phyloP scores from a whole-genome alignment of 202 grass and related monocot species.

The Digitaria exilis region DNA sequence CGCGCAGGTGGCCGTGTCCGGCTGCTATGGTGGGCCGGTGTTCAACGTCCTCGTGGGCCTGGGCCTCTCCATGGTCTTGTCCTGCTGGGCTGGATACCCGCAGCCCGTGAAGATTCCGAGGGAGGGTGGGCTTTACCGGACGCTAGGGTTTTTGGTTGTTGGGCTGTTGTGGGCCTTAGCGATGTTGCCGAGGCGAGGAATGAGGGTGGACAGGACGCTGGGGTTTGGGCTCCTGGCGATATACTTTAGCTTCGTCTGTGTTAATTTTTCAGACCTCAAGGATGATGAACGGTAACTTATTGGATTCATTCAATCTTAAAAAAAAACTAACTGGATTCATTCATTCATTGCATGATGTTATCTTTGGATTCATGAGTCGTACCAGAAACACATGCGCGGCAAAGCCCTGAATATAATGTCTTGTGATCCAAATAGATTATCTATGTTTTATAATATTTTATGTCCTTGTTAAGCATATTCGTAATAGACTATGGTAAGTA shows the following conservation, averaged over 20 bases:
- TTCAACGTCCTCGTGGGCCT: constrained; percentile 72
- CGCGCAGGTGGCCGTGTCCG: constrained; percentile 62
- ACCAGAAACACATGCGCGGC: too few species aligned
- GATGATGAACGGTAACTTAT: neutral
- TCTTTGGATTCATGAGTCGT: too few species aligned
- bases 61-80: constrained; percentile 51
- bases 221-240: constrained; percentile 61
- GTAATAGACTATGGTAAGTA: too few species aligned
- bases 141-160: constrained; percentile 38
- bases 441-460: too few species aligned
- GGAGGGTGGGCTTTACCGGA: constrained; percentile 45
- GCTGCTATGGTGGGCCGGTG: constrained; percentile 74
- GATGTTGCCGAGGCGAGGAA: constrained; percentile 50
- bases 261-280: constrained; percentile 25
- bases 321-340: too few species aligned
- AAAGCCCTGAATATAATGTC: too few species aligned
- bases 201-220: constrained; percentile 61
- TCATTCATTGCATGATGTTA: too few species aligned
- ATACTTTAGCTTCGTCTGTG: constrained; percentile 62
- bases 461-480: too few species aligned
- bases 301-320: too few species aligned
- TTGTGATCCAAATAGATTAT: too few species aligned
- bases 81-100: constrained; percentile 39
- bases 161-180: constrained; percentile 49
- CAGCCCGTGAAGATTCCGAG: constrained; percentile 32